phyloP scores from a whole-genome alignment of 2,329 filamentous ascomycete genomes.

The Eurotiales sp. region DNA sequence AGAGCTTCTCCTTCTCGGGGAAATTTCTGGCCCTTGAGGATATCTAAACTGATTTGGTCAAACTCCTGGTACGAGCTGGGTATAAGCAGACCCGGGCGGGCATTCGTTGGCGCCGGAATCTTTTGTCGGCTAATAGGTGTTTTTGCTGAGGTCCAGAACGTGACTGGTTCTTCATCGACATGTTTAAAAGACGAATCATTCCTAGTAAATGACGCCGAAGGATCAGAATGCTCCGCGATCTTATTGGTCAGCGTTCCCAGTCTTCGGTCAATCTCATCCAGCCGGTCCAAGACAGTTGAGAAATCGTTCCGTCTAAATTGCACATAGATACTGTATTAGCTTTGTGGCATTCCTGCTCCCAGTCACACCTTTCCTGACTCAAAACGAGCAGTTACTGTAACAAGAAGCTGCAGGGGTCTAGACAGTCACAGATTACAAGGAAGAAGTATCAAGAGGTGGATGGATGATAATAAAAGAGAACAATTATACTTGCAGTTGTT shows the following conservation, averaged over 20 bases:
- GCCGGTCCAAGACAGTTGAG: constrained; percentile 2
- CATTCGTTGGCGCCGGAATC: neutral
- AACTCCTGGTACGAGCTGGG: neutral
- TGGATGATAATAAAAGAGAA: neutral
- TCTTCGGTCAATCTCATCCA: constrained; percentile 4
- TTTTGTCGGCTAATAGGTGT: neutral
- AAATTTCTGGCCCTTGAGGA: too few species aligned
- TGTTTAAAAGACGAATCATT: neutral
- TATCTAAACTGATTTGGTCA: neutral
- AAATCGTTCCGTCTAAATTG: constrained; percentile 7
- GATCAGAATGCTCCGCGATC: neutral
- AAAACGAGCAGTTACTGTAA: neutral
- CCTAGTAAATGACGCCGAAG: neutral
- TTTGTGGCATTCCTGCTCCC: neutral
- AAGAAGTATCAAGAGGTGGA: neutral
- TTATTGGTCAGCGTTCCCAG: constrained; percentile 3
- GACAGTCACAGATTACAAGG: neutral
- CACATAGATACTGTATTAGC: neutral
- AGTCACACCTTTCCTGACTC: neutral
- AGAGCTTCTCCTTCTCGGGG: too few species aligned
- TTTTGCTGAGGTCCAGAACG: neutral
- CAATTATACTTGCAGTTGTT: constrained; percentile 1
- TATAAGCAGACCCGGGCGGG: neutral
- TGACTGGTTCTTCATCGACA: neutral
- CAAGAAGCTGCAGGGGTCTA: neutral